Conservation (phyloP, 305 asterid species). For the Euphrasia arctica region DNA sequence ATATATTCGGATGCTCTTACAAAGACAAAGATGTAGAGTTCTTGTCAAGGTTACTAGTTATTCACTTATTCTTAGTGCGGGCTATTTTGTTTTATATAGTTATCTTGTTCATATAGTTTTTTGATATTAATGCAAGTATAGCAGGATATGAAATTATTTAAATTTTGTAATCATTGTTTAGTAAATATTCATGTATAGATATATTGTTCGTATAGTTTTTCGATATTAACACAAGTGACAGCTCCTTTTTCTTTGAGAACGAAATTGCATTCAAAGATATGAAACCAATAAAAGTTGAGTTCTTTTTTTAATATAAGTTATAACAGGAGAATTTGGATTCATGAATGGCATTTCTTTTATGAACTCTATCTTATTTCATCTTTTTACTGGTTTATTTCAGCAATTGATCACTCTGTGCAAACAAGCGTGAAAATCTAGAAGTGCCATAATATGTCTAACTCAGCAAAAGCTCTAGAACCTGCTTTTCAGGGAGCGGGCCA, state of each 20-base stretch:
- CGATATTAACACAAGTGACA: neutral
- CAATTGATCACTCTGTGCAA: constrained; percentile 27
- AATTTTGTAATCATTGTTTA: too few species aligned
- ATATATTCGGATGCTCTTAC: neutral
- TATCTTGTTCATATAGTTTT: neutral
- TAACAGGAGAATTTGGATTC: neutral
- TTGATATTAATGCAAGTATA: neutral
- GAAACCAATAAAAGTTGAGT: neutral
- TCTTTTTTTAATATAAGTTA: neutral
- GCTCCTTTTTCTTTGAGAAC: neutral
- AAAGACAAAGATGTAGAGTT: neutral
- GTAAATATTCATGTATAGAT: neutral
- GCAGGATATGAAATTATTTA: too few species aligned
- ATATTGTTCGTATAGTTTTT: neutral
- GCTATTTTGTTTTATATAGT: neutral
- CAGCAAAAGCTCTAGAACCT: constrained; percentile 72
- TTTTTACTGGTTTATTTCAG: constrained; percentile 19
- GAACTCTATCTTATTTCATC: constrained; percentile 16
- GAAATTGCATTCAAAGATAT: neutral
- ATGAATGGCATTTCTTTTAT: constrained; percentile 1
- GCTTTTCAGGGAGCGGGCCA: constrained; percentile 89
- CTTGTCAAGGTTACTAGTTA: neutral
- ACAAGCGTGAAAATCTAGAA: constrained; percentile 28
- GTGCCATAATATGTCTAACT: constrained; percentile 48
- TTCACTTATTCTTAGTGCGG: neutral